phyloP scores from a whole-genome alignment of 2,329 filamentous ascomycete species.

The Aspergillus puulaauensis region DNA sequence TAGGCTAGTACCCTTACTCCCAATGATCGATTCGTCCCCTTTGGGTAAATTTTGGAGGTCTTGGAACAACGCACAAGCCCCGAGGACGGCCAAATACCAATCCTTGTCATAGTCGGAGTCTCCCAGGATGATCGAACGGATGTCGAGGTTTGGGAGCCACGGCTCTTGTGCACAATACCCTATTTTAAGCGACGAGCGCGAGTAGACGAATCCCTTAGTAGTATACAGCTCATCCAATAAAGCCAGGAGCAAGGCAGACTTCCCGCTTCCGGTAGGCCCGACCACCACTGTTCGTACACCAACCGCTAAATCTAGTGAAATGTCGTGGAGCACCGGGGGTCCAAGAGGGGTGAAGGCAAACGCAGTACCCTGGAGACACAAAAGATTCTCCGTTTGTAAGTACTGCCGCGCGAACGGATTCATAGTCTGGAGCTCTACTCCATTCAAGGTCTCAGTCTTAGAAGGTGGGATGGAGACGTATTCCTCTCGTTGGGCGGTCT shows the following conservation, averaged over 20 bases:
- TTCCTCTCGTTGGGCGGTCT: too few relatives aligned
- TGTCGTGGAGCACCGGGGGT: slow-evolving; percentile 14
- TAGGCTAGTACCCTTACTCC: slow-evolving; percentile 43
- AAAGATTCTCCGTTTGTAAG: slow-evolving; percentile 19
- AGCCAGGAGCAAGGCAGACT: slow-evolving; percentile 43
- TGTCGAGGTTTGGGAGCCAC: slow-evolving; percentile 21
- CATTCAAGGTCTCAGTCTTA: background rate
- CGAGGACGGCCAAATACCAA: slow-evolving; percentile 25
- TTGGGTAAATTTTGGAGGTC: slow-evolving; percentile 22
- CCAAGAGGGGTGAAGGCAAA: too few relatives aligned
- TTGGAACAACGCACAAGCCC: background rate
- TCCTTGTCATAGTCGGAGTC: slow-evolving; percentile 21
- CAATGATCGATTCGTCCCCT: slow-evolving; percentile 38
- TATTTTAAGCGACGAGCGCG: slow-evolving; percentile 9
- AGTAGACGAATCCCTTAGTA: slow-evolving; percentile 1
- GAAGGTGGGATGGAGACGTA: too few relatives aligned
- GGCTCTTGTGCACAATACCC: slow-evolving; percentile 23
- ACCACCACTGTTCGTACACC: slow-evolving; percentile 27
- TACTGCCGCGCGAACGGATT: slow-evolving; percentile 19
- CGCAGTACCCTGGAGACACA: background rate
- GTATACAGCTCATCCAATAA: slow-evolving; percentile 31
- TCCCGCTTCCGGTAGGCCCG: slow-evolving; percentile 47
- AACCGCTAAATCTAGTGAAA: slow-evolving; percentile 15
- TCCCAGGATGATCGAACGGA: slow-evolving; percentile 27
- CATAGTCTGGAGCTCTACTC: slow-evolving; percentile 1